A percentile compares a stretch with the other conserved stretches of the same genome.
Evolutionary conservation across 805 yeast species (phyloP).

Genomic region (Jamesozyma lodderae): DNA sequence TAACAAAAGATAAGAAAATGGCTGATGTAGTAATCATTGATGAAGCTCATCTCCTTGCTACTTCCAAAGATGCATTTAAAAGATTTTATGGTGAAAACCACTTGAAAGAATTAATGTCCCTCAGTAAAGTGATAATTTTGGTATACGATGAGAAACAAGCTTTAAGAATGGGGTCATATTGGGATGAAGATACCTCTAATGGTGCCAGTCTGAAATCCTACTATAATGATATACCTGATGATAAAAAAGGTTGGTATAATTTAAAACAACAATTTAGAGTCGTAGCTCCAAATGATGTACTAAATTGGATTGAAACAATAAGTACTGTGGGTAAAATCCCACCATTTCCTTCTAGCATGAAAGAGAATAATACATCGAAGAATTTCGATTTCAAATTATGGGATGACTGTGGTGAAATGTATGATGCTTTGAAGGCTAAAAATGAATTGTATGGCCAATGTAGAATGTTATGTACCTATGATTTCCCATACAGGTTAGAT

Average conservation of each 20-base stretch:
- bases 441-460: conserved; percentile 34
- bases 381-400: conserved; percentile 32
- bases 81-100: conserved; percentile 39
- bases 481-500: conserved; percentile 39
- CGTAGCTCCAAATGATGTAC: conserved; percentile 32
- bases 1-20: conserved; percentile 20
- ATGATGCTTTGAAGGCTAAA: conserved; percentile 26
- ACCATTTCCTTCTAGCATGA: conserved; percentile 25
- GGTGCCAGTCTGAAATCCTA: conserved; percentile 31
- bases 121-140: conserved; percentile 34
- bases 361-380: conserved; percentile 7
- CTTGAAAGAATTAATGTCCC: conserved; percentile 32
- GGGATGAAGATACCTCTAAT: conserved; percentile 30
- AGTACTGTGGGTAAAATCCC: conserved; percentile 31
- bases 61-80: conserved; percentile 38
- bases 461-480: conserved; percentile 37
- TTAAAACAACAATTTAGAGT: conserved; percentile 37
- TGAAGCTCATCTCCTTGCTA: conserved; percentile 39
- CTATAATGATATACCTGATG: conserved; percentile 14
- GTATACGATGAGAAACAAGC: conserved; percentile 41
- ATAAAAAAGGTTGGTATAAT: conserved; percentile 23
- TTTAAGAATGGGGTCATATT: conserved; percentile 38
- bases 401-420: conserved; percentile 37
- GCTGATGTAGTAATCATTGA: conserved; percentile 37
- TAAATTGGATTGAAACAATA: conserved; percentile 34